Evolutionary conservation across 1,139 yeast genomes (phyloP).

Genomic region (Candida glucosophila): DNA sequence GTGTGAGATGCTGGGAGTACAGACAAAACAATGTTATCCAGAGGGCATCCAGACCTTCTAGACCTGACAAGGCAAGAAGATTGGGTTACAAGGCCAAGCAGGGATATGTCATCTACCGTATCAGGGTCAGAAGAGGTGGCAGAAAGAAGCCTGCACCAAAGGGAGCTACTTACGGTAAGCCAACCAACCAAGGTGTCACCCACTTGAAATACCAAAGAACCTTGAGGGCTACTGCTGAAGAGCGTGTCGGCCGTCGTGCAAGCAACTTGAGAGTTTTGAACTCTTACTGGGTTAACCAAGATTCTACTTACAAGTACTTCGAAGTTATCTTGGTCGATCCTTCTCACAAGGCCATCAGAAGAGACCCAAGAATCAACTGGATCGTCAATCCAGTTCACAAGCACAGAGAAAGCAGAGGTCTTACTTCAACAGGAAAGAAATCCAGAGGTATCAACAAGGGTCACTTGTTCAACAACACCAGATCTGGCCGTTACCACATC

Average conservation of each 20-base stretch:
- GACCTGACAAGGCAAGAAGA: slow-evolving; percentile 99
- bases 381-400: slow-evolving; percentile 99
- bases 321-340: slow-evolving; percentile 98
- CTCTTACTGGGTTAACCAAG: slow-evolving; percentile 99
- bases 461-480: slow-evolving; percentile 97
- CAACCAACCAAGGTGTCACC: slow-evolving; percentile 99
- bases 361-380: slow-evolving; percentile 99
- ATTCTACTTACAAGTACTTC: slow-evolving; percentile 97
- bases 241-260: slow-evolving; percentile 99
- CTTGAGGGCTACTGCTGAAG: slow-evolving; percentile 97
- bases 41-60: slow-evolving; percentile 98
- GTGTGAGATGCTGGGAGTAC: slow-evolving; percentile 99
- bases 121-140: slow-evolving; percentile 99
- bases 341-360: slow-evolving; percentile 97
- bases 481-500: slow-evolving; percentile 97
- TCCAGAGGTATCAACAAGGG: slow-evolving; percentile 99
- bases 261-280: slow-evolving; percentile 97
- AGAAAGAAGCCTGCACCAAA: slow-evolving; percentile 99
- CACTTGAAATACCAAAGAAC: slow-evolving; percentile 99
- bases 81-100: slow-evolving; percentile 99
- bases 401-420: slow-evolving; percentile 99
- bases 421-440: slow-evolving; percentile 96
- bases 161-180: slow-evolving; percentile 99
- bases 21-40: slow-evolving; percentile 98
- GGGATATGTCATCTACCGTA: slow-evolving; percentile 97